phyloP scores from a whole-genome alignment of 1,284 basidiomycete genomes.

The Melampsora medusae region DNA sequence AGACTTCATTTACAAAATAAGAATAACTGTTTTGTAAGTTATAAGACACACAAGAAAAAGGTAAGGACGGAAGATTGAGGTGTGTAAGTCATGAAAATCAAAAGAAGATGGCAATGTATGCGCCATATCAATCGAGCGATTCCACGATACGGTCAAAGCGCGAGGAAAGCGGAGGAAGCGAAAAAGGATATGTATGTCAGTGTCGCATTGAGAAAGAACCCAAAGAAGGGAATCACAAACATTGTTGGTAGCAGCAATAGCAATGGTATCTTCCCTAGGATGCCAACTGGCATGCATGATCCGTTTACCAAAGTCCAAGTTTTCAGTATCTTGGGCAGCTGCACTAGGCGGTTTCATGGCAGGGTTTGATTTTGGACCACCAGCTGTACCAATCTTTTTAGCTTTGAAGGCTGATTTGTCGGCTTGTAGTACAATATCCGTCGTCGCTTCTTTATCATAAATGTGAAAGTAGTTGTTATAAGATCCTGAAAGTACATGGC shows the following conservation, averaged over 20 bases:
- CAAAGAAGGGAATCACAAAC: slow-evolving; percentile 48
- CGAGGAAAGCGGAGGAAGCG: neutral
- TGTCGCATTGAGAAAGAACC: neutral
- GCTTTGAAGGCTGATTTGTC: slow-evolving; percentile 99
- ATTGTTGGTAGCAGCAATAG: slow-evolving; percentile 58
- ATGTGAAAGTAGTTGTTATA: slow-evolving; percentile 99
- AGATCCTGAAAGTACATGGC: slow-evolving; percentile 90
- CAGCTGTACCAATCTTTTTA: slow-evolving; percentile 75
- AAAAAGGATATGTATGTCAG: no score
- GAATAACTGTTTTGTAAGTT: neutral
- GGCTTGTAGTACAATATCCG: slow-evolving; percentile 91
- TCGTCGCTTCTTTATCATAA: slow-evolving; percentile 86
- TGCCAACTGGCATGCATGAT: slow-evolving; percentile 85
- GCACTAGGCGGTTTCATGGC: slow-evolving; percentile 73
- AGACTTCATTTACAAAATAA: slow-evolving; percentile 5
- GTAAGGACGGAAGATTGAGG: neutral
- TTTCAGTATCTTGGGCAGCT: slow-evolving; percentile 81
- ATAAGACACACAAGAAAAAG: neutral
- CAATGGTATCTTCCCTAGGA: slow-evolving; percentile 91
- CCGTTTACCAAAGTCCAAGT: slow-evolving; percentile 86
- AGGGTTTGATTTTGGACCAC: slow-evolving; percentile 64
- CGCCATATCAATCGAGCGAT: no score
- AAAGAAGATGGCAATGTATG: neutral
- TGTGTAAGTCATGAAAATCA: neutral
- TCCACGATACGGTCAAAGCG: neutral